Evolutionary conservation across 2,329 filamentous ascomycete genomes (phyloP).

Genomic region (Cordyceps sp.): DNA sequence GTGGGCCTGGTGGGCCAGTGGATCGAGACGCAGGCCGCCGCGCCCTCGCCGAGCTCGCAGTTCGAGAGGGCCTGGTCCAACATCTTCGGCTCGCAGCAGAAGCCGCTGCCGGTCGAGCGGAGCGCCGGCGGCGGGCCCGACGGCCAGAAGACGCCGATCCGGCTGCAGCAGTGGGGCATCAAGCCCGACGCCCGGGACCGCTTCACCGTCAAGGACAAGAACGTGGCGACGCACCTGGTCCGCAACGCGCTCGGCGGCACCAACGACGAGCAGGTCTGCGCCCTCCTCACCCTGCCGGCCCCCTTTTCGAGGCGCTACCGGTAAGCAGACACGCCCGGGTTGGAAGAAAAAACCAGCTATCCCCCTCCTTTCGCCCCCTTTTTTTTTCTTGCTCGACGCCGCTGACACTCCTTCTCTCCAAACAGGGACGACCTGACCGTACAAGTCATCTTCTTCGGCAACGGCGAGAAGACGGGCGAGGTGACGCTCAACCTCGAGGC

Average conservation of each 20-base stretch:
- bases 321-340: no score
- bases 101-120: slow-evolving; percentile 62
- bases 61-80: slow-evolving; percentile 53
- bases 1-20: slow-evolving; percentile 92
- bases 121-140: slow-evolving; percentile 26
- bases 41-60: slow-evolving; percentile 39
- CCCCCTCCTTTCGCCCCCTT: background rate
- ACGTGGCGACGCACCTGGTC: slow-evolving; percentile 88
- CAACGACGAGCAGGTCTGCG: slow-evolving; percentile 85
- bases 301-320: slow-evolving; percentile 85
- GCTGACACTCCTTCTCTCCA: background rate
- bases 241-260: slow-evolving; percentile 88
- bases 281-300: slow-evolving; percentile 75
- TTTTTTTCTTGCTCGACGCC: background rate
- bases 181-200: slow-evolving; percentile 55
- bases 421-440: slow-evolving; percentile 83
- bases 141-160: slow-evolving; percentile 76
- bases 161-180: slow-evolving; percentile 81
- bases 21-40: slow-evolving; percentile 61
- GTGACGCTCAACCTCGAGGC: slow-evolving; percentile 79
- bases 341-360: no score
- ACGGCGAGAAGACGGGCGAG: slow-evolving; percentile 58
- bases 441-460: slow-evolving; percentile 95
- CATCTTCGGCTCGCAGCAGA: slow-evolving; percentile 33
- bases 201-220: slow-evolving; percentile 92